Evolutionary conservation across 345 rosid species (phyloP), one percentile per base, ranked within the genome.

Genomic region (Pelargonium nanum): DNA sequence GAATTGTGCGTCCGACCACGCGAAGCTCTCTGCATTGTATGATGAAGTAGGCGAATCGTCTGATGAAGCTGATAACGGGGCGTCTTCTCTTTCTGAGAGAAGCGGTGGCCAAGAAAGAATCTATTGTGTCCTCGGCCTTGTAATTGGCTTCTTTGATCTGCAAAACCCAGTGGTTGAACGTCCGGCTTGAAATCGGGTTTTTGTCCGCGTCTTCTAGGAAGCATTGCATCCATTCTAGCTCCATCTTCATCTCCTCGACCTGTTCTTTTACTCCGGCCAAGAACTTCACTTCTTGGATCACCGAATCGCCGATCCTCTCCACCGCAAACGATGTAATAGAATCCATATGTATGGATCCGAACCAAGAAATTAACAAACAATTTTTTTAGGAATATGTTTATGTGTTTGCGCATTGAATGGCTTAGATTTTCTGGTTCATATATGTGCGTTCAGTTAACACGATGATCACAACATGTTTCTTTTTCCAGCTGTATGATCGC

Each of bases 201-300:
- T 22, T 4, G 13, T 28, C 66, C 16, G 61, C 57, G n/a, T 61
- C 65, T 15, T 8, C 19, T 24, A 60, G 26, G 26, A 26, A 60
- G 60, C 45, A 40, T 26, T 55, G 51, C 56, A 67, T 67, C 48
- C 56, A 26, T 1, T 6, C 28, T 1, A 61, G 53, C 55, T 67
- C 70, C 5, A 1, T 26, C 55, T 40, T 32, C 64, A 67, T 22
- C 12, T 25, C 6, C 24, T 53, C n/a, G 9, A 67, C 48, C 60
- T 59, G 55, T 8, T 44, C 60, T 0, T 44, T 21, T 19, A 60
- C 60, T 0, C 64, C 65, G 15, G 16, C 9, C 50, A 59, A 26
- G 21, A 19, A 53, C 7, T 0, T 23, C n/a, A 10, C 64, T 53
- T 66, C 65, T 6, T 19, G 17, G 7, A 34, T 4, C 10, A 59